These are phyloP conservation scores for Pinus albicaulis DNA, from an alignment of 75 land plant species.

Conservation along the genomic window DNA sequence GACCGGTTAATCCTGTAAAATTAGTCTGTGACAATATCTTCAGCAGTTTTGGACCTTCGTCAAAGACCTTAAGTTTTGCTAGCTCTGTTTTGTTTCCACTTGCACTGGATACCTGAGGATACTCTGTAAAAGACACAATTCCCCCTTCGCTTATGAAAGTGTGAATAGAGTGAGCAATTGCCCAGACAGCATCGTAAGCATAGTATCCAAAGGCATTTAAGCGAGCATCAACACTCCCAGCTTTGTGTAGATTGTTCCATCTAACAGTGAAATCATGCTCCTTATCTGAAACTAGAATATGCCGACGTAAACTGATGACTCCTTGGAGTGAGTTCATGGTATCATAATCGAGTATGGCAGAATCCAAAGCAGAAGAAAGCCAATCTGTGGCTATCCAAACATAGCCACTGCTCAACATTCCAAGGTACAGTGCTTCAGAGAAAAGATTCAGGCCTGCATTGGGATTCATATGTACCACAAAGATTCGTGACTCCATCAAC, in stretches of 20 bases:
- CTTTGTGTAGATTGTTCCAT: conserved; percentile 17
- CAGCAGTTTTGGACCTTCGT: conserved; percentile 46
- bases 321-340: conserved; percentile 46
- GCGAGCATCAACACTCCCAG: conserved; percentile 12
- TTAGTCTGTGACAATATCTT: conserved; percentile 26
- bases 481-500: conserved; percentile 46
- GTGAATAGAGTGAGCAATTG: conserved; percentile 46
- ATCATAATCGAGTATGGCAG: conserved; percentile 9
- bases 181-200: conserved; percentile 71
- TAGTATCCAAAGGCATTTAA: conserved; percentile 51
- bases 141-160: conserved; percentile 22
- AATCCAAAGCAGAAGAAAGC: conserved; percentile 51
- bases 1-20: conserved; percentile 61
- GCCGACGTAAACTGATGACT: conserved; percentile 52
- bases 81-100: conserved; percentile 30
- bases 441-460: conserved; percentile 21
- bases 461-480: conserved; percentile 46
- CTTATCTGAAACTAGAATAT: conserved; percentile 41
- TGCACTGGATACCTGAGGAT: neutral
- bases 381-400: conserved; percentile 51
- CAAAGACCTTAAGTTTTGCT: conserved; percentile 34
- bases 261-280: conserved; percentile 30
- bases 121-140: conserved; percentile 43
- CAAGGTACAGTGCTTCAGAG: conserved; percentile 24
- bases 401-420: conserved; percentile 35